Evolutionary conservation across 352 stramenopile species (phyloP), one percentile per base, ranked within the genome.

Genomic region (Phytophthora vignae): DNA sequence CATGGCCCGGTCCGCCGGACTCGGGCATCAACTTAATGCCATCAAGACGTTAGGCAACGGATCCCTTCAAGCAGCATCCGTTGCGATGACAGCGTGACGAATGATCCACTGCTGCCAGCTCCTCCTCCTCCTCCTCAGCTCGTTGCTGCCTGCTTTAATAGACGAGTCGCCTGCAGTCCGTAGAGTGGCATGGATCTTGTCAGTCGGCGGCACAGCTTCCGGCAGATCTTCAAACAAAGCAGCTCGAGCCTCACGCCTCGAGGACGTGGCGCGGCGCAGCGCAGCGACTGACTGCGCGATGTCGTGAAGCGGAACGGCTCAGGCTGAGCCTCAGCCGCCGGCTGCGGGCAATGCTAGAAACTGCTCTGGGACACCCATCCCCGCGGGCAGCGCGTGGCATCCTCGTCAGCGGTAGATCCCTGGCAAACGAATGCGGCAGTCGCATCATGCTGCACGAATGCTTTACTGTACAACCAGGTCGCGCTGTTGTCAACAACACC

Each of bases 171-270:
- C 29, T 33, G 9, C 29, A 33, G 36, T 42, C 10, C 36, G 49
- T 60, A 71, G 68, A 63, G 68, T 75, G 49, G 61, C 49, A 75
- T 71, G 67, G 57, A 74, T 63, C 61, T 61, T 71, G 61, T 49
- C 61, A 74, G 67, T 62, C 54, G 46, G 27, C 46, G 11, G 46
- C 63, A 65, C 29, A 25, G 46, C 46, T 64, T 22, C 40, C 19
- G 49, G 19, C 55, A 38, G 48, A 36, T 66, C 33, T 38, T 48
- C 40, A 48, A 48, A 15, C 40, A 9, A 48, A 21, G 40, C 64
- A 55, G 17, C n/a, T n/a, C n/a, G n/a, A n/a, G n/a, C n/a, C n/a
- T n/a, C n/a, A n/a, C n/a, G n/a, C n/a, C 36, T n/a, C 40, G 15
- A 27, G 29, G 22, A 50, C 2, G 25, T 29, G 25, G 25, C 25